Evolutionary conservation across 1,284 basidiomycete species (phyloP).

Genomic region (Malassezia restricta): DNA sequence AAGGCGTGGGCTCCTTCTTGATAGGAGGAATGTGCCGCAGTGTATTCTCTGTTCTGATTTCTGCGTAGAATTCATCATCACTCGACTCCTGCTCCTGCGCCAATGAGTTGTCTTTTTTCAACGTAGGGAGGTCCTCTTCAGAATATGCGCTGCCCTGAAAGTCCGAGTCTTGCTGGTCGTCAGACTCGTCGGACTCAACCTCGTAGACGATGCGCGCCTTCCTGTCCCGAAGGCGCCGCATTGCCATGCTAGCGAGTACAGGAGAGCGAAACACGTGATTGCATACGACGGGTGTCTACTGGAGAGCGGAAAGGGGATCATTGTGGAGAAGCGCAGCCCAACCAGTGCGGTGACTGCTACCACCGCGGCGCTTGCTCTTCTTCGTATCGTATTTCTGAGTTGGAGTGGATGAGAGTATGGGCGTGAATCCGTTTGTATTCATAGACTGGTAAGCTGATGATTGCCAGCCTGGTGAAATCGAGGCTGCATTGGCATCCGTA

Average conservation of each 20-base stretch:
- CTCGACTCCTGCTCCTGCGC: no score
- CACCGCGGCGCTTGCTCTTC: not conserved
- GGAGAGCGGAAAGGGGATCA: constrained; percentile 2
- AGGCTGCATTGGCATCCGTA: no score
- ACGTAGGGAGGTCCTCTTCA: not conserved
- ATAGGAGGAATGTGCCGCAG: no score
- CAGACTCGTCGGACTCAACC: constrained; percentile 1
- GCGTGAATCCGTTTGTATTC: no score
- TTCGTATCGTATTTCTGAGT: not conserved
- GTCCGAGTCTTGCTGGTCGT: not conserved
- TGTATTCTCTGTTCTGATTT: no score
- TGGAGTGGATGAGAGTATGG: not conserved
- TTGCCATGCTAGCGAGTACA: not conserved
- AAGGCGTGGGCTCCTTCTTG: not conserved
- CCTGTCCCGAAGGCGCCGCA: not conserved
- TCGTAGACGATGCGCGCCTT: not conserved
- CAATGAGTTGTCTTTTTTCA: not conserved
- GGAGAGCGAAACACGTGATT: not conserved
- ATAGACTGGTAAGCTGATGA: no score
- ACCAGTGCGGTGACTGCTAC: not conserved
- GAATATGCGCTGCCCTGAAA: not conserved
- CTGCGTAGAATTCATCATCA: no score
- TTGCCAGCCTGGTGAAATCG: no score
- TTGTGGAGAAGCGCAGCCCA: constrained; percentile 14
- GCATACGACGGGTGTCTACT: not conserved